A percentile compares a stretch with the other conserved stretches of the same genome.
Evolutionary conservation across 495 filamentous ascomycete species (phyloP).

Genomic region (Xylaria nigripes): DNA sequence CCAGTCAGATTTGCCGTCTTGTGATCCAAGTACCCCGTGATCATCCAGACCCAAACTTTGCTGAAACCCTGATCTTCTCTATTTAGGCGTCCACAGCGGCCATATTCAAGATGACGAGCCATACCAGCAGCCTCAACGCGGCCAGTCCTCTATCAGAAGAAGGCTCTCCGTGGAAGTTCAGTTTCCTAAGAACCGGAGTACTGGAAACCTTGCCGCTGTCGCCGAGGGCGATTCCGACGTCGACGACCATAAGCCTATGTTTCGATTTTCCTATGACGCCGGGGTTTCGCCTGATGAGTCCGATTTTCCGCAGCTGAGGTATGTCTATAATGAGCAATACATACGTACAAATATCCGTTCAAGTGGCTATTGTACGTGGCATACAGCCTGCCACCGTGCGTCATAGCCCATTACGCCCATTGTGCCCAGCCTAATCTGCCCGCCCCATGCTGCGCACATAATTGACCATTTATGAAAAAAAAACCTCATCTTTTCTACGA

Average conservation of each 20-base stretch:
- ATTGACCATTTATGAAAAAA: not conserved
- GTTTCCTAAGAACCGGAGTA: conserved; percentile 58
- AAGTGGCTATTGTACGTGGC: not conserved
- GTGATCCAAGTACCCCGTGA: not conserved
- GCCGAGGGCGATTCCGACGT: conserved; percentile 21
- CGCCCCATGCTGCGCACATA: not conserved
- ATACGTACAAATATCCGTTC: not conserved
- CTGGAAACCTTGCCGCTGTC: conserved; percentile 49
- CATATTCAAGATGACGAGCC: conserved; percentile 27
- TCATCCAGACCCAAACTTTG: conserved; percentile 1
- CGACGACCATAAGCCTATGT: conserved; percentile 16
- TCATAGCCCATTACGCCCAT: not conserved
- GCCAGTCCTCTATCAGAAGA: conserved; percentile 21
- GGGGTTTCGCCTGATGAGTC: conserved; percentile 40
- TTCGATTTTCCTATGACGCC: conserved; percentile 51
- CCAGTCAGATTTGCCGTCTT: not conserved
- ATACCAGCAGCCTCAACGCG: conserved; percentile 14
- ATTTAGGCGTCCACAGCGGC: conserved; percentile 34
- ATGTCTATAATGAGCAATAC: conserved; percentile 2
- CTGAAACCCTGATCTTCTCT: conserved; percentile 6
- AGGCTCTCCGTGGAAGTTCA: conserved; percentile 33
- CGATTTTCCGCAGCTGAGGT: conserved; percentile 49
- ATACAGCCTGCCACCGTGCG: not conserved
- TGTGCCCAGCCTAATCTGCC: not conserved
- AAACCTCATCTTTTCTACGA: conserved; percentile 1